Evolutionary conservation across 1,284 basidiomycete genomes (phyloP), one percentile per base, ranked within the genome.

Genomic region (Ustilago shanxiensis): DNA sequence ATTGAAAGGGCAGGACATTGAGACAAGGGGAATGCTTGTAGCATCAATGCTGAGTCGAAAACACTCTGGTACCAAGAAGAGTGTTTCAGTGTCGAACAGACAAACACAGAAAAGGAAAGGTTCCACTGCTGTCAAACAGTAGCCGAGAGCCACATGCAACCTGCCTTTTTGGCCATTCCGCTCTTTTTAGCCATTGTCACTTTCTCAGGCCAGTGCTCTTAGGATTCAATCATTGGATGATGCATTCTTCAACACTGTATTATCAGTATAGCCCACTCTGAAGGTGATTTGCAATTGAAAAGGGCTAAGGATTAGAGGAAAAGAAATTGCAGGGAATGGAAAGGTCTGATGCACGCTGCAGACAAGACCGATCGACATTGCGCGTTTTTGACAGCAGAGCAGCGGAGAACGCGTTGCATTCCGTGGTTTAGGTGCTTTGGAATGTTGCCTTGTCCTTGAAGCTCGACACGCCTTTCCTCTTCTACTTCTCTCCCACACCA

Each of bases 371-470:
- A 60, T 60, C 50, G 59, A 60, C 59, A 14, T 49, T 51, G 35
- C 2, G 47, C 29, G 29, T 33, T 13, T 29, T 39, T 45, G 20
- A 26, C 47, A 49, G 47, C 47, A 49, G 47, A 49, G 47, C 20
- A 24, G 9, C 28, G n/a, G n/a, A 33, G 28, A 39, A 33, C 11
- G 26, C 31, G 16, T 18, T 14, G 66, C 66, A 68, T 68, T 58
- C 66, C 66, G 26, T 13, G 3, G 29, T 54, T 53, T 55, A 68
- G 66, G 55, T 37, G 54, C 41, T 50, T 24, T 31, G 66, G 66
- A 67, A 67, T 67, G 65, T 57, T 37, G 14, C 22, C 52, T 60
- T 60, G 1, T 10, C 53, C 5, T n/a, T n/a, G n/a, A 13, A 22
- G 5, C 22, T 26, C n/a, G 9, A n/a, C n/a, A n/a, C 31, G 5